Conservation (phyloP, 2,329 filamentous ascomycete genomes). For the Myriosclerotinia curreyana region DNA sequence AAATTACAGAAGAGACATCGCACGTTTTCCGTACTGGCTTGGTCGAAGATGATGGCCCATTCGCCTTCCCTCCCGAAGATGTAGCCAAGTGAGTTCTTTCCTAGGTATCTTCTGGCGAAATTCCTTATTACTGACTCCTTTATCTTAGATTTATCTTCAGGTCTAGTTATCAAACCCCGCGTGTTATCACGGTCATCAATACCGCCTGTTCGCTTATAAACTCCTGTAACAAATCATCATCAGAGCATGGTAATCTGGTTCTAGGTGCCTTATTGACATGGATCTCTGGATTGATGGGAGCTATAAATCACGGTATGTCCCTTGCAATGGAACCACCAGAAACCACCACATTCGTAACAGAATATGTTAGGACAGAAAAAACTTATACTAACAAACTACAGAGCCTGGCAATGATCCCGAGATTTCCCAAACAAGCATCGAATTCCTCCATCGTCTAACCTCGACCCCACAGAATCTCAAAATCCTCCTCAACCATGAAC, state of each 20-base stretch:
- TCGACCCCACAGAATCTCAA: slow-evolving; percentile 51
- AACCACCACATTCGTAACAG: neutral
- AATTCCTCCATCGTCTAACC: slow-evolving; percentile 65
- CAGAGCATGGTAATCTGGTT: slow-evolving; percentile 47
- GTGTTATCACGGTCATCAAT: slow-evolving; percentile 66
- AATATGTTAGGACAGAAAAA: neutral
- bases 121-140: neutral
- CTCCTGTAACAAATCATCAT: slow-evolving; percentile 51
- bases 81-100: slow-evolving; percentile 49
- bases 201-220: slow-evolving; percentile 69
- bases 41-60: slow-evolving; percentile 72
- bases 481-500: slow-evolving; percentile 58
- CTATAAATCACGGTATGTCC: slow-evolving; percentile 53
- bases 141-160: slow-evolving; percentile 54
- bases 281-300: slow-evolving; percentile 59
- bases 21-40: slow-evolving; percentile 71
- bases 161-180: slow-evolving; percentile 57
- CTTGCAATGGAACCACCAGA: neutral
- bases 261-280: slow-evolving; percentile 57
- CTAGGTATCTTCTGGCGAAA: neutral
- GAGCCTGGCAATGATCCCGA: slow-evolving; percentile 65
- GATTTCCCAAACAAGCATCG: slow-evolving; percentile 69
- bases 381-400: slow-evolving; percentile 28
- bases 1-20: slow-evolving; percentile 70
- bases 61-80: slow-evolving; percentile 66